A percentile compares a stretch with the other conserved stretches of the same genome.
phyloP scores from a whole-genome alignment of 1,139 yeast genomes.

The Kurtzmaniella natalensis region DNA sequence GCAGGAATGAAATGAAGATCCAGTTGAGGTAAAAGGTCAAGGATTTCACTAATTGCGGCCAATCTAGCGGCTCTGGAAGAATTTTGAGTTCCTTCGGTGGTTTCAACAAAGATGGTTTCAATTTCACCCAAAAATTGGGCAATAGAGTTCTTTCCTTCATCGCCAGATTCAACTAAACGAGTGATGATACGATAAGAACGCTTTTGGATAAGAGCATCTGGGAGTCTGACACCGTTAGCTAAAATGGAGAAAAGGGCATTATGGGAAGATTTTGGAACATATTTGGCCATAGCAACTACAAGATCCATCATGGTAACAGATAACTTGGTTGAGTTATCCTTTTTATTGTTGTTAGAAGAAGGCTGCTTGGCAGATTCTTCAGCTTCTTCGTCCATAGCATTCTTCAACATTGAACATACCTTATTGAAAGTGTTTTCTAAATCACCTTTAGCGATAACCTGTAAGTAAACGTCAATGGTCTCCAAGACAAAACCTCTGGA shows the following conservation, averaged over 20 bases:
- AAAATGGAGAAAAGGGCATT: conserved; percentile 76
- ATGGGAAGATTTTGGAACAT: conserved; percentile 68
- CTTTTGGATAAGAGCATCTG: conserved; percentile 76
- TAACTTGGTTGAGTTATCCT: conserved; percentile 43
- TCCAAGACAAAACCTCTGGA: conserved; percentile 81
- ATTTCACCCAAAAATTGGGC: conserved; percentile 51
- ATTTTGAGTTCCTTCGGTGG: conserved; percentile 57
- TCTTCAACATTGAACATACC: conserved; percentile 73
- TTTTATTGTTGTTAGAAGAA: conserved; percentile 20
- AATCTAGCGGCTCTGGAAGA: conserved; percentile 83
- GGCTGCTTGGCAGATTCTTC: conserved; percentile 15
- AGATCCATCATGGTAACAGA: conserved; percentile 89
- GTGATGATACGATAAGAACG: conserved; percentile 82
- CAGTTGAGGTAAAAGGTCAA: conserved; percentile 55
- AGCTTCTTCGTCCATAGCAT: conserved; percentile 66
- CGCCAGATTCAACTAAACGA: conserved; percentile 65
- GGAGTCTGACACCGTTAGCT: conserved; percentile 54
- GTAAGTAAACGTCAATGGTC: conserved; percentile 76
- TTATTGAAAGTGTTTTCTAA: conserved; percentile 76
- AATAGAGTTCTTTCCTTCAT: conserved; percentile 55
- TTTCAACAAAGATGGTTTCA: conserved; percentile 53
- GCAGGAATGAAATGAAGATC: conserved; percentile 78
- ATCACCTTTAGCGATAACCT: conserved; percentile 64
- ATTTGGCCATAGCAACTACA: conserved; percentile 80
- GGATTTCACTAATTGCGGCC: conserved; percentile 56